Base-by-base conservation (phyloP, 768 basidiomycete species). In the Leccinum longicurvipes region DNA sequence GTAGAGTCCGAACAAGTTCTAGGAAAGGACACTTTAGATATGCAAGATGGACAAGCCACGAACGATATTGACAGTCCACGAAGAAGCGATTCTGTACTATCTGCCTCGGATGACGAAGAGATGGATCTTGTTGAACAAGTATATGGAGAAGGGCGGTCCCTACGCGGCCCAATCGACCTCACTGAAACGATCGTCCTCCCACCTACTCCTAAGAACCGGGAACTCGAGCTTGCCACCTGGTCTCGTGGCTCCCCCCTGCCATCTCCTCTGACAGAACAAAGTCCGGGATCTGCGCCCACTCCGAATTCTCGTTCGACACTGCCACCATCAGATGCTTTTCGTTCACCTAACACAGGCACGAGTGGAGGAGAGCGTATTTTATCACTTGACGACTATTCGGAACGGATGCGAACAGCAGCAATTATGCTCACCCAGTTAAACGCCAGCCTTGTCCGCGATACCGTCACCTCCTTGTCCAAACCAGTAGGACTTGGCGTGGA, bases 401-500 rank as follows among this genome's bases (percentile, higher is more conserved):
- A 98, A 62, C 85, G 97, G 50, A 99, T 99, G 97, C 85, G 93
- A 8, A 97, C 94, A 10, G 97, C 97, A 10, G 97, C 97, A 10
- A 87, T 98, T 59, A 98, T 99, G 97, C 85, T 99, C 27, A 87
- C 97, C 1, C 97, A 99, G 72, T 80, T 99, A 47, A 97, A 94
- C 64, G 87, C 93, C 1, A 91, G 80, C 64, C 77, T 89, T 50
- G 75, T 81, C 28, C 80, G 83, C 59, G 87, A 89, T 62, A 71
- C 78, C 24, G 63, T 76, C 4, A 73, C 71, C 1, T 52, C 60
- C 41, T 52, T 58, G 36, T 51, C 64, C 23, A 67, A 50, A 50
- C 58, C 62, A 34, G 45, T 39, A 25, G 51, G 51, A 27, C 47
- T 56, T 52, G 50, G 51, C 10, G 32, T 46, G 1, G 50, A 53